Evolutionary conservation across 345 rosid genomes (phyloP).

Genomic region (Lumnitzera racemosa): DNA sequence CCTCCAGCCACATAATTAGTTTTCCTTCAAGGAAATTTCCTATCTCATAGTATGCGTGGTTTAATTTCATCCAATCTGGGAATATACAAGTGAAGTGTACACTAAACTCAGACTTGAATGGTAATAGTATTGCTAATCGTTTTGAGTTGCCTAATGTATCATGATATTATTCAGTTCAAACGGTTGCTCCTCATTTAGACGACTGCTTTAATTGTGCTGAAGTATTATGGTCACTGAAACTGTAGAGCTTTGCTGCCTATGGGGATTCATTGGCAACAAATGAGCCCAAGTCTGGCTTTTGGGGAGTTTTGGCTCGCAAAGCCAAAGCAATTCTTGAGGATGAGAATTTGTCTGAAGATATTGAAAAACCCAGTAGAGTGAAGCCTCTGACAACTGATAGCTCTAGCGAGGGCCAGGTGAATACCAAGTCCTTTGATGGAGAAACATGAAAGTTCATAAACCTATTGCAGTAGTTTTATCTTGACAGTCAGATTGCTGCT

Average conservation of each 20-base stretch:
- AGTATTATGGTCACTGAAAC: background rate
- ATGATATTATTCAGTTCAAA: too few relatives aligned
- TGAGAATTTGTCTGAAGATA: constrained; percentile 33
- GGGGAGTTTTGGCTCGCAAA: constrained; percentile 85
- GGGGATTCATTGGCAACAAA: constrained; percentile 26
- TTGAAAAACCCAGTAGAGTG: constrained; percentile 18
- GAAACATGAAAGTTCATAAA: background rate
- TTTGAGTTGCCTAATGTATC: too few relatives aligned
- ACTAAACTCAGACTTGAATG: too few relatives aligned
- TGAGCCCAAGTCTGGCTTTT: constrained; percentile 53
- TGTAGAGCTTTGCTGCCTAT: constrained; percentile 64
- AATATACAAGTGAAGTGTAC: too few relatives aligned
- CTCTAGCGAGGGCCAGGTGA: constrained; percentile 38
- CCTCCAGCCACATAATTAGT: too few relatives aligned
- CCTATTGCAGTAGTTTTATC: too few relatives aligned
- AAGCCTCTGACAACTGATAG: constrained; percentile 32
- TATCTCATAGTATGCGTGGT: too few relatives aligned
- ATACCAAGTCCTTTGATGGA: background rate
- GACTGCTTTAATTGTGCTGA: background rate
- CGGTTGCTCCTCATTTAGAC: too few relatives aligned
- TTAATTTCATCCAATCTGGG: too few relatives aligned
- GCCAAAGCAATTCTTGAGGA: constrained; percentile 83
- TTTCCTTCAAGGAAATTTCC: too few relatives aligned
- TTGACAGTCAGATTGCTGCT: too few relatives aligned
- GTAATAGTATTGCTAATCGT: too few relatives aligned